Base-by-base conservation (phyloP, 2,329 filamentous ascomycete genomes). In the Fusarium haematococcum region DNA sequence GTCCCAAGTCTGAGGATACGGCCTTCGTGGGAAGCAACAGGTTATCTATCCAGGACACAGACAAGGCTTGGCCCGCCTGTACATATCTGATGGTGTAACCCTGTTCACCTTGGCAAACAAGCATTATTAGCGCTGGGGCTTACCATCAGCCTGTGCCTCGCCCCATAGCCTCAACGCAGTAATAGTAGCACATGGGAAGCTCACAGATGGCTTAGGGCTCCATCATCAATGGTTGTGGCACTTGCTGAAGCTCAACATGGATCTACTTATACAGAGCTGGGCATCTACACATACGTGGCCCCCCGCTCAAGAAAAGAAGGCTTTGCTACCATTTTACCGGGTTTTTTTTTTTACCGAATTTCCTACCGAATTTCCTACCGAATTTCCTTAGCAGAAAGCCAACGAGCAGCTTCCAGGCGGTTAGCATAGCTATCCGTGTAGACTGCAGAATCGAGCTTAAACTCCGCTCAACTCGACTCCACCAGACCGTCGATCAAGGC, bases 251-350 rank as follows among this genome's bases (percentile, higher is more conserved):
- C 16, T n/a, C 18, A 50, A 30, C 16, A 11, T 9, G 13, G 23
- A 14, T 8, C 10, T 43, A 16, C 23, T 0, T 7, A 30, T 27
- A n/a, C 1, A 4, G 25, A 13, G 16, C 14, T n/a, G 4, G 3
- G 6, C 18, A 30, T 14, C 6, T n/a, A n/a, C 6, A 30, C 4
- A 5, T 3, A n/a, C 8, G 2, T 10, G 6, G 6, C 4, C 4
- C 9, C 11, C 20, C 0, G 5, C 18, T 0, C 11, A n/a, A 20
- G 1, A 20, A 14, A 32, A 6, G 5, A 4, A n/a, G 6, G 6
- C 4, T 32, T 20, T 6, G 3, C 27, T 32, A 5, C 20, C 6
- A 9, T 45, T 14, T 45, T 23, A n/a, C 8, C 4, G 7, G 35
- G 7, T 39, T 39, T 27, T 10, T 27, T 27, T 27, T n/a, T n/a